Conservation (phyloP, 331 rosid genomes). For the Malus hybrid region DNA sequence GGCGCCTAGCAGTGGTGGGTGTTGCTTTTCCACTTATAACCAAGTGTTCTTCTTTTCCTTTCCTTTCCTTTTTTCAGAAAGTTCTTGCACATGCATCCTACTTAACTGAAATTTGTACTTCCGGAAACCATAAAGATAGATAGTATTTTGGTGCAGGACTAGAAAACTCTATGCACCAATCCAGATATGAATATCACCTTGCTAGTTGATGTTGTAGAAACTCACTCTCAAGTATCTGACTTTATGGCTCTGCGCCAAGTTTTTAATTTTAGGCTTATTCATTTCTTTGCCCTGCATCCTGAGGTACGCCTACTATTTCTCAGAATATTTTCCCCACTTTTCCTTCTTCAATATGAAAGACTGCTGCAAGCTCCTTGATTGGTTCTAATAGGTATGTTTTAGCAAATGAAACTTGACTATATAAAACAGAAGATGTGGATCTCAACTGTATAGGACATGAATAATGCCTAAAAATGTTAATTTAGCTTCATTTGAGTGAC, state of each 20-base stretch:
- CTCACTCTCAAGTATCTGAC: constrained; percentile 25
- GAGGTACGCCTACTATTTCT: constrained; percentile 36
- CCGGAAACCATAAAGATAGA: constrained; percentile 52
- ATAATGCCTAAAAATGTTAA: background rate
- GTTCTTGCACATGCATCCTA: constrained; percentile 47
- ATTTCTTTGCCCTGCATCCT: constrained; percentile 38
- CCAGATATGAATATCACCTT: constrained; percentile 52
- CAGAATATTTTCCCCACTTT: background rate
- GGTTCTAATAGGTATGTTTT: constrained; percentile 1
- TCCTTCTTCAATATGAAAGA: background rate
- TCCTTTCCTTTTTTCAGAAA: constrained; percentile 34
- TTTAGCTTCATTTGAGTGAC: background rate
- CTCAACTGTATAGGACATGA: background rate
- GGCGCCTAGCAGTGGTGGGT: too few species aligned
- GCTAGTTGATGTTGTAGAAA: constrained; percentile 41
- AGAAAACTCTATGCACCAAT: constrained; percentile 49
- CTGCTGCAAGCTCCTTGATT: constrained; percentile 11
- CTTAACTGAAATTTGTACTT: constrained; percentile 55
- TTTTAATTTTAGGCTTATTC: constrained; percentile 42
- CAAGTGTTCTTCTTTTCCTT: background rate
- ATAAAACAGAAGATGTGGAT: constrained; percentile 2
- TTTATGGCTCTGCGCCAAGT: constrained; percentile 36
- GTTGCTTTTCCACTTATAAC: background rate
- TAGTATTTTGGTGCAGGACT: constrained; percentile 41
- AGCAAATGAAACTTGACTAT: background rate